Evolutionary conservation across 1,284 basidiomycete genomes (phyloP), one percentile per base, ranked within the genome.

Genomic region (Phylloporus sp.): DNA sequence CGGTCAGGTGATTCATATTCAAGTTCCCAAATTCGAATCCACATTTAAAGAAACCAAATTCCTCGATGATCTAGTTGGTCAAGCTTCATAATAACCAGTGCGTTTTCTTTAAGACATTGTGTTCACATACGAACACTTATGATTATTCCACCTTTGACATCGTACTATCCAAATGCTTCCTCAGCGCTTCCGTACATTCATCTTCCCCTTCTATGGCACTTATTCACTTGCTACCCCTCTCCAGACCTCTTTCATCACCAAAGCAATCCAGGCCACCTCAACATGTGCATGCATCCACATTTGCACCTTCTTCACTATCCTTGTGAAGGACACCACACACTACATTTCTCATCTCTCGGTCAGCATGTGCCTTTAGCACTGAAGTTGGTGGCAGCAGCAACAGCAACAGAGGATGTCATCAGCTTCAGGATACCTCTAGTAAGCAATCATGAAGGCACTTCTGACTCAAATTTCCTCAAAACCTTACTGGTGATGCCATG

Each of bases 11-110:
- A 80, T 93, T 57, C 86, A 92, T 67, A 78, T 82, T 8, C 84
- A 90, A 76, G 76, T 89, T 2, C 69, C 80, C 56, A 78, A 78
- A 54, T 91, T 93, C 68, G 88, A 89, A 53, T 75, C 82, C 4
- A 77, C 76, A 6, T 79, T 95, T 51, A 75, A 76, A n/a, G 72
- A 79, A 32, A 86, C 85, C 3, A 81, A 79, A 52, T 92, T 92
- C 4, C 79, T 95, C 20, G 90, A 94, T 69, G 87, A 91, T n/a
- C n/a, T n/a, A n/a, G 59, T 90, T 94, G 81, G 90, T 95, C 56
- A 75, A 77, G 29, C 68, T 90, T 5, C 93, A 96, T 70, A 81
- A 88, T 32, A 81, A 86, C 46, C 88, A 95, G 93, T 94, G 69
- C 70, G 92, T 80, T 46, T 40, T 18, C 18, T 56, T 13, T 3